A percentile compares a stretch with the other conserved stretches of the same genome.
These are phyloP conservation scores for Zasmidium angulare DNA, from an alignment of 2,329 filamentous ascomycete species.

Conservation along the genomic window DNA sequence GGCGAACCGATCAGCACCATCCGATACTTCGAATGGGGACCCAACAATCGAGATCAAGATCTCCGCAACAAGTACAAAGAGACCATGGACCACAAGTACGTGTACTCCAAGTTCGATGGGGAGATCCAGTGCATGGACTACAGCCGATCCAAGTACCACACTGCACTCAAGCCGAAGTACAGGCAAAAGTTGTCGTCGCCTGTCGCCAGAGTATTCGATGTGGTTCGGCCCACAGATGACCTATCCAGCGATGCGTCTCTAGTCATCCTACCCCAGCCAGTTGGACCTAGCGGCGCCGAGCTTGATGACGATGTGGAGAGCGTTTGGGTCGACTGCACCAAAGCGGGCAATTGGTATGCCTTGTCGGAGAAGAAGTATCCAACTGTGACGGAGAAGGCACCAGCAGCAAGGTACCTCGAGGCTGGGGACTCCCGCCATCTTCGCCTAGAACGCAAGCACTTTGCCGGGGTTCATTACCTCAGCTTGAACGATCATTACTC, in stretches of 20 bases:
- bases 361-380: constrained; percentile 86
- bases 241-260: constrained; percentile 69
- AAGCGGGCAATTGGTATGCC: constrained; percentile 88
- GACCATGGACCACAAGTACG: constrained; percentile 83
- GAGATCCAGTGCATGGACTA: constrained; percentile 74
- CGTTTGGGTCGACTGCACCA: constrained; percentile 83
- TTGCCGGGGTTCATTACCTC: constrained; percentile 34
- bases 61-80: constrained; percentile 77
- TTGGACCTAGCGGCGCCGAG: constrained; percentile 52
- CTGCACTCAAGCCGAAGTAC: constrained; percentile 21
- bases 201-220: constrained; percentile 33
- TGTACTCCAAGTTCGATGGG: constrained; percentile 84
- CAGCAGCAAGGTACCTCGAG: constrained; percentile 57
- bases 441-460: constrained; percentile 32
- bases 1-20: constrained; percentile 81
- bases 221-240: constrained; percentile 58
- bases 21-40: constrained; percentile 90
- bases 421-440: constrained; percentile 40
- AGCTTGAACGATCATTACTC: constrained; percentile 8
- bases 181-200: constrained; percentile 35
- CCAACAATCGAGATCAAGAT: constrained; percentile 87
- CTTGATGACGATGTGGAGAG: constrained; percentile 39
- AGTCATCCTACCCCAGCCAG: constrained; percentile 83
- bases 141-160: constrained; percentile 42
- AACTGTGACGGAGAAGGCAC: constrained; percentile 71